Evolutionary conservation across 331 rosid genomes (phyloP), one percentile per base, ranked within the genome.

Genomic region (Phaseolus coccineus): DNA sequence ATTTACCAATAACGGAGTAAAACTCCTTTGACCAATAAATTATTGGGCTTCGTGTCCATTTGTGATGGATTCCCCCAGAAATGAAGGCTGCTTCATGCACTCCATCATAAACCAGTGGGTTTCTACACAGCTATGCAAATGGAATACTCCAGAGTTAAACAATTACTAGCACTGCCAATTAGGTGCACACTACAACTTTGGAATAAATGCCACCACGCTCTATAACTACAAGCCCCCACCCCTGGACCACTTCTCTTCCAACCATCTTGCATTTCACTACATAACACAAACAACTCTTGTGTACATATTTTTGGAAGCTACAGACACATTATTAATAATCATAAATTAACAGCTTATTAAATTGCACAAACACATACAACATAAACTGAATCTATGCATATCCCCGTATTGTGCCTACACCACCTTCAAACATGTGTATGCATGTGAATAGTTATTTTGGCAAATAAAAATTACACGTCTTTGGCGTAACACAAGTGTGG

Each of bases 341-440:
- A 48, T 15, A 51, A 14, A 10, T 39, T 39, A 50, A 11, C 66
- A 8, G 31, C 63, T 80, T 76, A 71, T 71, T 76, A 33, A 55
- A 55, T 53, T 76, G 53, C 76, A 80, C 16, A 61, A 19, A 16
- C 44, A 74, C 81, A 48, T 72, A 59, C 69, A n/a, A 10, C 25
- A 77, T 8, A 30, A 28, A 19, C 71, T 35, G 63, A 84, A 70
- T 74, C 62, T 33, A 74, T 33, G 69, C 48, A 59, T 73, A 48
- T 69, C 69, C 55, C 58, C 83, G 44, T 30, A 11, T 51, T 66
- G 69, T 76, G 80, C 47, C 61, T 62, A 7, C 82, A 76, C 77
- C 84, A 67, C 25, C 64, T 64, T 53, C 80, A 71, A 70, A 73
- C 91, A 91, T 83, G 96, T 86, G 91, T 82, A 25, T 6, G 82